Percentiles rank a stretch among this genome's conserved stretches.
These are phyloP conservation scores for Kingdonia uniflora DNA, from an alignment of 164 flowering plant genomes.

Conservation along the genomic window DNA sequence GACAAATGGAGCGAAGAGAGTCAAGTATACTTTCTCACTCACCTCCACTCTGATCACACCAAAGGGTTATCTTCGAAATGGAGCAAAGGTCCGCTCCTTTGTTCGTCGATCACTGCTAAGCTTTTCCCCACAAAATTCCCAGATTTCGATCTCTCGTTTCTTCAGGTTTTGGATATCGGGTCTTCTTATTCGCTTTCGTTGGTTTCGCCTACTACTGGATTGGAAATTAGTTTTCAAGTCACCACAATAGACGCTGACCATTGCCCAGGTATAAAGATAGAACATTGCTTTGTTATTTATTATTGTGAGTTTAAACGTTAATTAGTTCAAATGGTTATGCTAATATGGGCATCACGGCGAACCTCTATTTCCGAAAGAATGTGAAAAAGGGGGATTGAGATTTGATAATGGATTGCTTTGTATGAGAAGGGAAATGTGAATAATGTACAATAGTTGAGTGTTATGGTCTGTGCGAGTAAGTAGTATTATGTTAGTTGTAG, in stretches of 20 bases:
- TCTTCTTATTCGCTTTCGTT: slow-evolving; percentile 38
- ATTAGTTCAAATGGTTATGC: too few species aligned
- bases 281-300: too few species aligned
- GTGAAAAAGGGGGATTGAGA: too few species aligned
- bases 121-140: slow-evolving; percentile 66
- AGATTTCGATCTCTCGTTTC: slow-evolving; percentile 46
- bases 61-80: slow-evolving; percentile 54
- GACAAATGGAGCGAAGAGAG: slow-evolving; percentile 42
- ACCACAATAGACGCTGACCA: slow-evolving; percentile 73
- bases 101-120: slow-evolving; percentile 73
- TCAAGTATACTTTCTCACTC: slow-evolving; percentile 77
- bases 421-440: too few species aligned
- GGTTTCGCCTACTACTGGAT: slow-evolving; percentile 35
- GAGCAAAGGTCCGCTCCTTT: slow-evolving; percentile 54
- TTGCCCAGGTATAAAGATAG: slow-evolving; percentile 83
- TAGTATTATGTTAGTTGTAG: too few species aligned
- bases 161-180: slow-evolving; percentile 51
- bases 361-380: too few species aligned
- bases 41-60: slow-evolving; percentile 86
- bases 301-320: too few species aligned
- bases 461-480: too few species aligned
- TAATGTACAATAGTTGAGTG: too few species aligned
- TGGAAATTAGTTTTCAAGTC: slow-evolving; percentile 26
- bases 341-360: too few species aligned
- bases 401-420: too few species aligned